Conservation (phyloP, 352 stramenopile species). For the Phytophthora hybrid region DNA sequence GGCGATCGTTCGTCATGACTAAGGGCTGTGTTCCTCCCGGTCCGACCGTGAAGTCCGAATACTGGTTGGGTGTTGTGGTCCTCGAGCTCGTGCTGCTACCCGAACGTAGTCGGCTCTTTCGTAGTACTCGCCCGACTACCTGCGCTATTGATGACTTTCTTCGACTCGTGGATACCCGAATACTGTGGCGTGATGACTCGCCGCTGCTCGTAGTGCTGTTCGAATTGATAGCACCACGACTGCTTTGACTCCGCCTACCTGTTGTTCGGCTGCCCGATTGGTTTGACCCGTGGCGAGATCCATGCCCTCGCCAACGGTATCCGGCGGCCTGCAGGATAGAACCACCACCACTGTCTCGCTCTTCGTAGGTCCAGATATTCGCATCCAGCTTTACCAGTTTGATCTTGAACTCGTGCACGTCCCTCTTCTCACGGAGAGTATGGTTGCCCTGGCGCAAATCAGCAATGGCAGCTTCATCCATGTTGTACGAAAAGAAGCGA, state of each 20-base stretch:
- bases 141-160: conserved; percentile 47
- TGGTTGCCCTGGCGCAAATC: conserved; percentile 60
- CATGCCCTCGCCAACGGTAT: conserved; percentile 36
- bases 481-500: conserved; percentile 77
- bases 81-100: conserved; percentile 40
- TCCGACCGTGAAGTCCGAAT: conserved; percentile 46
- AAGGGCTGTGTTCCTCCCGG: conserved; percentile 32
- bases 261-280: conserved; percentile 39
- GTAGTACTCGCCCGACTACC: conserved; percentile 43
- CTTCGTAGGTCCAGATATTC: conserved; percentile 79
- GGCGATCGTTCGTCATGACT: conserved; percentile 38
- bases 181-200: conserved; percentile 44
- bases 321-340: conserved; percentile 29
- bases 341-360: conserved; percentile 29
- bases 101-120: conserved; percentile 45
- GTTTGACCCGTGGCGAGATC: conserved; percentile 44
- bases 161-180: conserved; percentile 34
- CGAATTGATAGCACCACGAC: conserved; percentile 39
- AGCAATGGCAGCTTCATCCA: conserved; percentile 54
- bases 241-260: conserved; percentile 40
- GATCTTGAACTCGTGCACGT: conserved; percentile 76
- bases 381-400: conserved; percentile 80
- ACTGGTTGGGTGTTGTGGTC: conserved; percentile 41
- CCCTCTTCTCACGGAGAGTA: conserved; percentile 63
- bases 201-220: conserved; percentile 45